Percentiles rank a stretch among this genome's conserved stretches.
Evolutionary conservation across 768 basidiomycete genomes (phyloP).

Genomic region (Rhizopogon sp.): DNA sequence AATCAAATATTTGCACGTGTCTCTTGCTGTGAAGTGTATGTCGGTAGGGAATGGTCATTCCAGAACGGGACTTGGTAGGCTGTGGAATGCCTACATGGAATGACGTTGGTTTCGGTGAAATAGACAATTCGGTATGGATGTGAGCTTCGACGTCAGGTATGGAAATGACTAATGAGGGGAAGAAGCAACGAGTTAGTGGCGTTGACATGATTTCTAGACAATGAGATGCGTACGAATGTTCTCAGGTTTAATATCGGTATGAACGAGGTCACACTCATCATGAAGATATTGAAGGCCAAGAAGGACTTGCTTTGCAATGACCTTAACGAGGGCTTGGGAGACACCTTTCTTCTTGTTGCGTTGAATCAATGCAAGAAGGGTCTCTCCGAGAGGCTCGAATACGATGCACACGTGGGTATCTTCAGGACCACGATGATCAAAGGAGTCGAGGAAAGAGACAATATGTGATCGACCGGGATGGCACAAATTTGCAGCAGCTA

Average conservation of each 20-base stretch:
- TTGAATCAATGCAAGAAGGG: conserved; percentile 67
- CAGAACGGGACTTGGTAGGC: conserved; percentile 57
- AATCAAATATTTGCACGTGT: conserved; percentile 79
- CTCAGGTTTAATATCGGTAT: conserved; percentile 94
- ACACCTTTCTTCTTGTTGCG: conserved; percentile 82
- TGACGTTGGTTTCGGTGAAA: conserved; percentile 68
- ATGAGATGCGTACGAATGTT: conserved; percentile 73
- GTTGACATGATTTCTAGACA: conserved; percentile 12
- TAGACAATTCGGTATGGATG: conserved; percentile 62
- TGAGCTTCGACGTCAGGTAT: conserved; percentile 78
- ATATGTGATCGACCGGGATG: conserved; percentile 80
- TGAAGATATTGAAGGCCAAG: conserved; percentile 90
- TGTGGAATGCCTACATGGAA: conserved; percentile 78
- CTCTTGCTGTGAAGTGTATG: conserved; percentile 43
- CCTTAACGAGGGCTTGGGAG: conserved; percentile 74
- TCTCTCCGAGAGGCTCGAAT: conserved; percentile 82
- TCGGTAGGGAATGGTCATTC: conserved; percentile 55
- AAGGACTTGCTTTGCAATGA: conserved; percentile 81
- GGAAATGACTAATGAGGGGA: conserved; percentile 55
- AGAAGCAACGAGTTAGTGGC: background rate
- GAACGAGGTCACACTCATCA: conserved; percentile 87
- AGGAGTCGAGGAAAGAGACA: conserved; percentile 89
- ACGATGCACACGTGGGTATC: conserved; percentile 85
- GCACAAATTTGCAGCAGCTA: conserved; percentile 61
- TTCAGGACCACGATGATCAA: conserved; percentile 70